Evolutionary conservation across 768 basidiomycete genomes (phyloP).

Genomic region (Ramaria sp.): DNA sequence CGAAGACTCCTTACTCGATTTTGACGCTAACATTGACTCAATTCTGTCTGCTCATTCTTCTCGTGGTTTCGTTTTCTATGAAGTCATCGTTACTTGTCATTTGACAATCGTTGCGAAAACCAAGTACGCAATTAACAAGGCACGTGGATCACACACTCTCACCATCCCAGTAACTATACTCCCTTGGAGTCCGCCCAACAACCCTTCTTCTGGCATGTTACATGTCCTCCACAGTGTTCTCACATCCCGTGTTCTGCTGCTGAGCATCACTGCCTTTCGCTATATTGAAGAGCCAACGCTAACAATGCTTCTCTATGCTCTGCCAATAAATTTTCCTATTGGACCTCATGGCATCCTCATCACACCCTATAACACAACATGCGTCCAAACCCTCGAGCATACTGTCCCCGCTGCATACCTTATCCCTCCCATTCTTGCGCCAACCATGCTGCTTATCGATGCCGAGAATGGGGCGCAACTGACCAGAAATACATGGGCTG

Average conservation of each 20-base stretch:
- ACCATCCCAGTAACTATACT: not conserved
- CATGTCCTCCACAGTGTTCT: constrained; percentile 26
- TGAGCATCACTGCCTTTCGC: constrained; percentile 36
- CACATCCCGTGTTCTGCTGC: constrained; percentile 40
- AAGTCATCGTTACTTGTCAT: constrained; percentile 40
- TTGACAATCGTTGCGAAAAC: constrained; percentile 23
- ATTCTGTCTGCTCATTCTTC: constrained; percentile 26
- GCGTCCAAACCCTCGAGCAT: constrained; percentile 20
- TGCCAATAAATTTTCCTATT: constrained; percentile 24
- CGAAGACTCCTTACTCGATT: constrained; percentile 20
- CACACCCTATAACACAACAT: constrained; percentile 19
- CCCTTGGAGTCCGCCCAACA: constrained; percentile 9
- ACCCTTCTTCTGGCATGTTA: constrained; percentile 22
- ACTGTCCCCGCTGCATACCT: constrained; percentile 37
- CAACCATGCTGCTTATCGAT: constrained; percentile 21
- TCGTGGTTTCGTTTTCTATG: constrained; percentile 22
- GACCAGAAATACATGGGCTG: constrained; percentile 18
- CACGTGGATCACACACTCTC: constrained; percentile 12
- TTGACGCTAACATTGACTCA: constrained; percentile 24
- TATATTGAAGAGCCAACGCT: constrained; percentile 23
- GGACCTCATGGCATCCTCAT: constrained; percentile 30
- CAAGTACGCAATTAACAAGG: constrained; percentile 25
- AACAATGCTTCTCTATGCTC: constrained; percentile 32
- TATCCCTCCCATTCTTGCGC: constrained; percentile 50
- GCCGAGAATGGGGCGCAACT: constrained; percentile 12